A percentile compares a stretch with the other conserved stretches of the same genome.
phyloP scores from a whole-genome alignment of 106 monocot species.

The Apostasia shenzhenica region DNA sequence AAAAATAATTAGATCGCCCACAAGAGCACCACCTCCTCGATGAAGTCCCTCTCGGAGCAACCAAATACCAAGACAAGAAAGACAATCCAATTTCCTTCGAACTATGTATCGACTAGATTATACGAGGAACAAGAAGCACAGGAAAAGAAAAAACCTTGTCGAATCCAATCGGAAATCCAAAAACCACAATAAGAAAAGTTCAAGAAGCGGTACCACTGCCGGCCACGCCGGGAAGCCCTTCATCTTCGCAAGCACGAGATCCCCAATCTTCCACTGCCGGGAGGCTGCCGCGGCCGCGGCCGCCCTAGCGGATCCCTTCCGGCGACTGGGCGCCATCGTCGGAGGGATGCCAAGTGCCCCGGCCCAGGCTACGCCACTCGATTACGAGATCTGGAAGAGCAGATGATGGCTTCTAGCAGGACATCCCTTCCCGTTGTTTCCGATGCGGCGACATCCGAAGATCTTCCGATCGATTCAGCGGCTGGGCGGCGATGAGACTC shows the following conservation, averaged over 20 bases:
- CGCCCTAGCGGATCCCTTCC: conserved; percentile 47
- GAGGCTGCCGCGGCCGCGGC: conserved; percentile 49
- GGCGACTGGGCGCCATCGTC: conserved; percentile 66
- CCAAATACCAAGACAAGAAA: neutral
- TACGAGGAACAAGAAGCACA: neutral
- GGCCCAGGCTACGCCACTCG: conserved; percentile 24
- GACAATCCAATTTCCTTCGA: neutral
- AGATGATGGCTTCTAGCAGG: neutral
- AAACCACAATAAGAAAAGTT: neutral
- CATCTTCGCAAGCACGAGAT: conserved; percentile 99
- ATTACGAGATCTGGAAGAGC: conserved; percentile 4
- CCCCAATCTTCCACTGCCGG: conserved; percentile 90
- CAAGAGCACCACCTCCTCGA: no score
- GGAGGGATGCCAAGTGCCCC: conserved; percentile 1
- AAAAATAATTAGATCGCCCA: neutral
- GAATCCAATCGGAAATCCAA: neutral
- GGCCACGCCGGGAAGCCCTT: conserved; percentile 99
- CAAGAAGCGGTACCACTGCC: conserved; percentile 47
- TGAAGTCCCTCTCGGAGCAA: neutral
- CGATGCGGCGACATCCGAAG: neutral
- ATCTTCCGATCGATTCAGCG: conserved; percentile 2
- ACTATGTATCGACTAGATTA: neutral
- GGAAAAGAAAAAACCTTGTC: conserved; percentile 2
- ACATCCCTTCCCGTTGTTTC: conserved; percentile 1
- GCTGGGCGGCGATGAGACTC: neutral